Conservation (phyloP, 1,284 basidiomycete species). For the Cystobasidium sp. region DNA sequence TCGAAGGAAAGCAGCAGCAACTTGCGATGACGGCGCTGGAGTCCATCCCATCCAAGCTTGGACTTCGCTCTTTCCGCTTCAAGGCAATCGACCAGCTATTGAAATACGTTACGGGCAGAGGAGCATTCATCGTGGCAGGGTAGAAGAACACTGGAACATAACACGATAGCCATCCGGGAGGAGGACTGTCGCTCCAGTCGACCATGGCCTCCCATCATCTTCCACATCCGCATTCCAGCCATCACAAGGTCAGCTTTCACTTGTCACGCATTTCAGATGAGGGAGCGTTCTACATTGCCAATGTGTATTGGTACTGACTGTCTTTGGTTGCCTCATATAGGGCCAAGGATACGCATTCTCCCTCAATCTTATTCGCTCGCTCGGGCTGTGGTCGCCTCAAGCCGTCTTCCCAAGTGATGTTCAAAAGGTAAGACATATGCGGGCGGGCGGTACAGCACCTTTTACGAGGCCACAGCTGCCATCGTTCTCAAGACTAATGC, state of each 20-base stretch:
- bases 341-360: slow-evolving; percentile 37
- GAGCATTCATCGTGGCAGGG: neutral
- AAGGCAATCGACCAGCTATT: slow-evolving; percentile 8
- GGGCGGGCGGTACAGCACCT: neutral
- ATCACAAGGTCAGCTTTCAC: slow-evolving; percentile 28
- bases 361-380: slow-evolving; percentile 39
- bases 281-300: too few relatives aligned
- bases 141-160: neutral
- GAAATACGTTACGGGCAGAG: neutral
- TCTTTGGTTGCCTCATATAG: neutral
- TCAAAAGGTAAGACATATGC: slow-evolving; percentile 22
- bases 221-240: slow-evolving; percentile 29
- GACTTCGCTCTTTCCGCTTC: neutral
- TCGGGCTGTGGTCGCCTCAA: slow-evolving; percentile 34
- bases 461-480: neutral
- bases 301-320: neutral
- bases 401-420: slow-evolving; percentile 35
- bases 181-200: neutral
- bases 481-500: neutral
- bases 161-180: neutral
- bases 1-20: neutral
- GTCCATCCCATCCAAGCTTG: neutral
- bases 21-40: slow-evolving; percentile 6
- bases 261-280: slow-evolving; percentile 9
- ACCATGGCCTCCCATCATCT: neutral